Conservation (phyloP, 2,329 filamentous ascomycete species). For the Fusarium chuoi region DNA sequence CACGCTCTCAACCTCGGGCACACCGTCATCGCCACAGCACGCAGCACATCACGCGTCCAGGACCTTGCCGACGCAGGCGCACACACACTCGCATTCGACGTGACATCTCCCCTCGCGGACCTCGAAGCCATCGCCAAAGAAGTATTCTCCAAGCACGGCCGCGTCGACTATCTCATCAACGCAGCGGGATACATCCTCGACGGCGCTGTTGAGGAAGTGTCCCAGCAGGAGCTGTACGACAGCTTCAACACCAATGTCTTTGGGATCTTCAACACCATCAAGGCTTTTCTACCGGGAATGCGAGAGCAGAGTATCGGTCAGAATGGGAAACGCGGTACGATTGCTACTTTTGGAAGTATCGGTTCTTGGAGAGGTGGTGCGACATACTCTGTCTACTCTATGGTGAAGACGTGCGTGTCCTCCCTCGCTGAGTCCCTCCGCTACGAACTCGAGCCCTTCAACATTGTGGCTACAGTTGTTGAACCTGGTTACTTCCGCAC, state of each 20-base stretch:
- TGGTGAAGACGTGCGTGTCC: slow-evolving; percentile 59
- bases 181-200: slow-evolving; percentile 58
- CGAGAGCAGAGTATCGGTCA: slow-evolving; percentile 49
- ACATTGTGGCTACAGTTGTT: slow-evolving; percentile 54
- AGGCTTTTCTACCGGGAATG: slow-evolving; percentile 60
- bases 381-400: slow-evolving; percentile 53
- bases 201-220: slow-evolving; percentile 54
- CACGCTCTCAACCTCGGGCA: slow-evolving; percentile 58
- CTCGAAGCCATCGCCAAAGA: slow-evolving; percentile 51
- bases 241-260: slow-evolving; percentile 65
- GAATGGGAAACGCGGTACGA: slow-evolving; percentile 36
- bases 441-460: slow-evolving; percentile 57
- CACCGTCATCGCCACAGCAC: slow-evolving; percentile 61
- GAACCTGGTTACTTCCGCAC: slow-evolving; percentile 67
- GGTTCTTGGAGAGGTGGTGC: slow-evolving; percentile 55
- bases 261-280: slow-evolving; percentile 59
- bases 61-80: slow-evolving; percentile 58
- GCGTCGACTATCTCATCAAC: slow-evolving; percentile 61
- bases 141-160: slow-evolving; percentile 48
- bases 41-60: slow-evolving; percentile 52
- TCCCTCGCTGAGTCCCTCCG: slow-evolving; percentile 57
- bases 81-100: slow-evolving; percentile 57
- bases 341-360: slow-evolving; percentile 60
- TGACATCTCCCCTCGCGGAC: slow-evolving; percentile 52
- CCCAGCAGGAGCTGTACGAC: slow-evolving; percentile 50